Evolutionary conservation across 2,329 filamentous ascomycete genomes (phyloP).

Genomic region (Ophiosphaerella herpotricha): DNA sequence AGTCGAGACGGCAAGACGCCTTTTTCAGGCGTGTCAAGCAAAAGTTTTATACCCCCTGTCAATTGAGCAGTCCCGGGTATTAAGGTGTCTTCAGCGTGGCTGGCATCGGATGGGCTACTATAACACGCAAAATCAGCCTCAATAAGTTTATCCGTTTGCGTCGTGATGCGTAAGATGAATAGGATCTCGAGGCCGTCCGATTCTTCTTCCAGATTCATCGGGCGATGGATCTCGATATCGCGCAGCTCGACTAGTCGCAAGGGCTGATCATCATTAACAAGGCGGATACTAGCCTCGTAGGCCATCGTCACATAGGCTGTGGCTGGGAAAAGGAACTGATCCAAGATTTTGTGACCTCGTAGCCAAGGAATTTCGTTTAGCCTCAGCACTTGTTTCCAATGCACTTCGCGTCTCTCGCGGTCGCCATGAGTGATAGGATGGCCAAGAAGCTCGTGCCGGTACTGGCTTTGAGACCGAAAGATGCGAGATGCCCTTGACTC

Average conservation of each 20-base stretch:
- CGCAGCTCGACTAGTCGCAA: background rate
- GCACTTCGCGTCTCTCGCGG: background rate
- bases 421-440: background rate
- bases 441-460: slow-evolving; percentile 14
- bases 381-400: slow-evolving; percentile 18
- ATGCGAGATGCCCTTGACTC: slow-evolving; percentile 9
- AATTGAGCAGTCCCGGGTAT: too few relatives aligned
- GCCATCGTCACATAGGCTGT: slow-evolving; percentile 52
- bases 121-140: too few relatives aligned
- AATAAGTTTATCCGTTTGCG: too few relatives aligned
- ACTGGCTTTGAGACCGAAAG: slow-evolving; percentile 5
- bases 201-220: background rate
- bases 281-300: slow-evolving; percentile 16
- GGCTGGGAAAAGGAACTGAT: slow-evolving; percentile 50
- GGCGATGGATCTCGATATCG: background rate
- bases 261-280: background rate
- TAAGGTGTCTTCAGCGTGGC: too few relatives aligned
- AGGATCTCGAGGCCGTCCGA: background rate
- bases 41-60: too few relatives aligned
- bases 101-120: too few relatives aligned
- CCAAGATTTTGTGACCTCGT: slow-evolving; percentile 20
- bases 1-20: too few relatives aligned
- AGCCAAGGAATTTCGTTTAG: slow-evolving; percentile 21
- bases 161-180: background rate
- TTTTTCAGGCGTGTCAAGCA: too few relatives aligned